Percentiles rank a stretch among this genome's conserved stretches.
These are phyloP conservation scores for Trametes punicea DNA, from an alignment of 768 basidiomycete genomes.

Conservation along the genomic window DNA sequence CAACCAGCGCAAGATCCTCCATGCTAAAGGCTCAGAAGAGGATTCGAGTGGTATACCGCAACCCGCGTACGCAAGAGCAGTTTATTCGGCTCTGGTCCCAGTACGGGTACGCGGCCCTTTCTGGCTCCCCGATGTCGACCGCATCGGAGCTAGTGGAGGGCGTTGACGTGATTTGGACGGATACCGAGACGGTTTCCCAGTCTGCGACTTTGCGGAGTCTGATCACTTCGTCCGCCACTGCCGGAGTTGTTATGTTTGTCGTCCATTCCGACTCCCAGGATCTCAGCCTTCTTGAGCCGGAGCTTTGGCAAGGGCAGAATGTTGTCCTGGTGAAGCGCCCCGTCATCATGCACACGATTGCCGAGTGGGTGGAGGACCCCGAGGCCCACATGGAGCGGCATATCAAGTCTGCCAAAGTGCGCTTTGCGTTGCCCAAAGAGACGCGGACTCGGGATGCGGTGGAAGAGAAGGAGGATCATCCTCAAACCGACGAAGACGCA, in stretches of 20 bases:
- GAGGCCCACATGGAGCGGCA: slow-evolving; percentile 21
- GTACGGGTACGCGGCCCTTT: slow-evolving; percentile 15
- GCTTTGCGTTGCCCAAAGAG: slow-evolving; percentile 18
- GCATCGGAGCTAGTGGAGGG: slow-evolving; percentile 15
- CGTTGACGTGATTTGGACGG: slow-evolving; percentile 27
- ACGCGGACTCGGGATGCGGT: not conserved
- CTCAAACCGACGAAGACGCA: not conserved
- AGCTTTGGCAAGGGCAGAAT: slow-evolving; percentile 17
- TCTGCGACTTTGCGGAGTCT: slow-evolving; percentile 20
- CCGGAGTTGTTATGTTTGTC: slow-evolving; percentile 20
- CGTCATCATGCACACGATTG: slow-evolving; percentile 24
- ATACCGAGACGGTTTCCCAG: slow-evolving; percentile 20
- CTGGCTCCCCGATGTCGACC: not conserved
- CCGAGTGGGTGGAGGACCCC: slow-evolving; percentile 22
- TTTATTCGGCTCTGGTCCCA: slow-evolving; percentile 22
- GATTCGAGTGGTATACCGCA: slow-evolving; percentile 24
- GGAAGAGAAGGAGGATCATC: slow-evolving; percentile 13
- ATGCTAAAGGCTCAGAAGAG: slow-evolving; percentile 13
- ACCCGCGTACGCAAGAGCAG: slow-evolving; percentile 23
- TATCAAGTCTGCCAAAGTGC: slow-evolving; percentile 19
- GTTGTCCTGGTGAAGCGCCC: slow-evolving; percentile 30
- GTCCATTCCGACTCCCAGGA: slow-evolving; percentile 23
- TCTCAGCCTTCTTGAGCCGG: slow-evolving; percentile 22
- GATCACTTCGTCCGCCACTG: not conserved
- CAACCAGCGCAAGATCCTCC: not conserved